Percentiles rank a stretch among this genome's conserved stretches.
Conservation (phyloP, 345 rosid species). For the Psidium guajava region DNA sequence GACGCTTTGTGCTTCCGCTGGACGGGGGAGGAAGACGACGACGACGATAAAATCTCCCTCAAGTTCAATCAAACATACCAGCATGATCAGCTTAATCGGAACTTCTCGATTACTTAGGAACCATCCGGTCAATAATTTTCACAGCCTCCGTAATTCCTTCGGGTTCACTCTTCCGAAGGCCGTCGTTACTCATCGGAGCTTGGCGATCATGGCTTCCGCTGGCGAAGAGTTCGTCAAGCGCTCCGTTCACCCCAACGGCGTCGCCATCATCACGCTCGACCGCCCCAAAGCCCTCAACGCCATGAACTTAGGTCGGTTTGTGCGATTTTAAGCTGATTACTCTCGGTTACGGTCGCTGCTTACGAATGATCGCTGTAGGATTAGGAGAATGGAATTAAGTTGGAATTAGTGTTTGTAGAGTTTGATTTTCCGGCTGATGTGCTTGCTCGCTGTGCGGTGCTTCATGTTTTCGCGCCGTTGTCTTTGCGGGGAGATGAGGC, state of each 20-base stretch:
- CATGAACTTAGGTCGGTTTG: conserved; percentile 64
- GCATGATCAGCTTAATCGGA: conserved; percentile 12
- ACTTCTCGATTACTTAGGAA: conserved; percentile 8
- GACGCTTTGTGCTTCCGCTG: not conserved
- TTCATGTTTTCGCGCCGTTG: not conserved
- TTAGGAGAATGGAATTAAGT: not conserved
- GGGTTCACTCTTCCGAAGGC: not conserved
- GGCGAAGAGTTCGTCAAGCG: conserved; percentile 63
- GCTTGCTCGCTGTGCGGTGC: not conserved
- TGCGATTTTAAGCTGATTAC: not conserved
- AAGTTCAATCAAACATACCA: not conserved
- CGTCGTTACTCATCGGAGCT: not conserved
- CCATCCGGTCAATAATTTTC: not conserved
- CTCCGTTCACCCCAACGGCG: conserved; percentile 61
- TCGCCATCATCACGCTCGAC: conserved; percentile 85
- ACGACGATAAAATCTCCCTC: not conserved
- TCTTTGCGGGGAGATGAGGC: not conserved
- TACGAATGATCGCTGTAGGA: not conserved
- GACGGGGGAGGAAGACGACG: not conserved
- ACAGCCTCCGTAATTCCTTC: not conserved
- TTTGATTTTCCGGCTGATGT: not conserved
- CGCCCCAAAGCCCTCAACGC: conserved; percentile 95
- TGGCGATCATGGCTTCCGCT: conserved; percentile 39
- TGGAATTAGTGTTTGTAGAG: not conserved
- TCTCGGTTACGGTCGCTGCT: not conserved